These are phyloP conservation scores for Aspergillus aculeatinus DNA, from an alignment of 2,329 filamentous ascomycete species.

Conservation along the genomic window DNA sequence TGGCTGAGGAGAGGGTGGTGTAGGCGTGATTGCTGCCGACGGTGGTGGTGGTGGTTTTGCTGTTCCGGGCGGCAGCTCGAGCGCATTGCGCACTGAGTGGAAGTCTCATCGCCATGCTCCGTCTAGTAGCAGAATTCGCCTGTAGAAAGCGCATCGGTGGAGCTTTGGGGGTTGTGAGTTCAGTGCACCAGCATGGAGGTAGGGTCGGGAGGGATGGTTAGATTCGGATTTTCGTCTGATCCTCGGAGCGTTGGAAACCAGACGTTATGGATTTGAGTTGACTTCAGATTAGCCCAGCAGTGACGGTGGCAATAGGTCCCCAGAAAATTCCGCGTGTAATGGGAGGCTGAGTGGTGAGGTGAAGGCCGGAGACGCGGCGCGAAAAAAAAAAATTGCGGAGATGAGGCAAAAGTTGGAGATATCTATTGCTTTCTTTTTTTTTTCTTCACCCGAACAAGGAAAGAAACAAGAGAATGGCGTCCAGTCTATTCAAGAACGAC, in stretches of 20 bases:
- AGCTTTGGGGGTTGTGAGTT: conserved; percentile 4
- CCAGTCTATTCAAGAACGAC: neutral
- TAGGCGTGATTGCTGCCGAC: neutral
- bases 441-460: neutral
- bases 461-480: neutral
- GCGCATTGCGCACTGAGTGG: conserved; percentile 7
- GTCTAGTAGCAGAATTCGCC: neutral
- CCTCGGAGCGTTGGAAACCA: neutral
- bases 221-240: neutral
- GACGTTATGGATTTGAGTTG: neutral
- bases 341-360: neutral
- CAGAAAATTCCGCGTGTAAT: neutral
- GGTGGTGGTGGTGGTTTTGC: neutral
- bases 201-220: neutral
- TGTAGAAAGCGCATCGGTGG: neutral
- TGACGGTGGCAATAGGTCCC: neutral
- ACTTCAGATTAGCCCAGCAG: neutral
- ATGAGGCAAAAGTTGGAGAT: neutral
- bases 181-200: conserved; percentile 17
- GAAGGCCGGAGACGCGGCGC: neutral
- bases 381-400: neutral
- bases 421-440: neutral
- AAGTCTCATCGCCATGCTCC: conserved; percentile 14
- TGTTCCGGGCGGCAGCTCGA: neutral
- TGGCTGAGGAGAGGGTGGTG: neutral